Evolutionary conservation across 192 early-diverging fungal genomes (phyloP), one percentile per base, ranked within the genome.

Genomic region (Coemansia pectinata): DNA sequence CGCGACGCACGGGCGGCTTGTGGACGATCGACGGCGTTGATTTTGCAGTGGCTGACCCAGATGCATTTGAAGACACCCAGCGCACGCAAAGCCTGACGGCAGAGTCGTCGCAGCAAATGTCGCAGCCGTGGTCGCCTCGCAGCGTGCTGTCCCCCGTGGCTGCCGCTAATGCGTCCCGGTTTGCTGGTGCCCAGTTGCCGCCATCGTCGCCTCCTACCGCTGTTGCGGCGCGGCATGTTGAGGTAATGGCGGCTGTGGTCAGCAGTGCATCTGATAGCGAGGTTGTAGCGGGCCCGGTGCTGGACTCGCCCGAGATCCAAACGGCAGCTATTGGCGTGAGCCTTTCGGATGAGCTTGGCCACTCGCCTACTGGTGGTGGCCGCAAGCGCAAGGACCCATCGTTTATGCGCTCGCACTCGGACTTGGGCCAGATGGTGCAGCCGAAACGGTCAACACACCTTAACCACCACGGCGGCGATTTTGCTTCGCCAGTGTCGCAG

Each of bases 361-460:
- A 47, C 41, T 27, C 40, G 31, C 39, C 34, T 33, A 25, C 58
- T 21, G 33, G 12, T 33, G 23, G 39, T 34, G 59, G 60, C 5
- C 80, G 72, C n/a, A 83, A 83, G 67, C 81, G 81, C 61, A 83
- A 83, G 57, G 76, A 78, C 29, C 73, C 75, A 19, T 83, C 81
- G 61, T 78, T 83, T 55, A 74, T 83, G 81, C 69, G 81, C 52
- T 83, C 81, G 50, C 81, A 78, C 48, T 83, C 81, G 15, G 81
- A 83, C 40, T 65, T 83, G 58, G 70, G 73, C 25, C 63, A 78
- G 2, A 64, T 76, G 76, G 59, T 41, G 14, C 63, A 40, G 48
- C 70, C 81, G 40, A 78, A 77, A 39, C 72, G 76, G n/a, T 67
- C 76, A 9, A 67, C 72, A 67, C 61, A 63, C 14, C 50, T 74